phyloP scores from a whole-genome alignment of 768 basidiomycete genomes.

The Leccinum incarnatum region DNA sequence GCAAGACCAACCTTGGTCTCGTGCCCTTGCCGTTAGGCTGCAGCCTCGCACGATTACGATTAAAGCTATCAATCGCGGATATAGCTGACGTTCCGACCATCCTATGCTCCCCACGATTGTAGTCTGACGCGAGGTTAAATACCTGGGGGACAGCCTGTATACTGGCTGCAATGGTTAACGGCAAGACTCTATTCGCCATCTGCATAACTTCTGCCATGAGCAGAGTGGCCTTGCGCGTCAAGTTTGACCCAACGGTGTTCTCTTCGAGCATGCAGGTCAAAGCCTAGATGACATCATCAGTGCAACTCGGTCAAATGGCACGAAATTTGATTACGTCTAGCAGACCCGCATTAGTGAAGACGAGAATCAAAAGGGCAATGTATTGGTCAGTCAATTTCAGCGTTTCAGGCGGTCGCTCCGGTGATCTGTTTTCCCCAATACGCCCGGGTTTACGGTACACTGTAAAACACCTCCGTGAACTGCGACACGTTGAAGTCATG shows the following conservation, averaged over 20 bases:
- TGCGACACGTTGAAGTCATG: not conserved
- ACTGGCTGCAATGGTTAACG: slow-evolving; percentile 73
- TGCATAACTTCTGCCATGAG: slow-evolving; percentile 90
- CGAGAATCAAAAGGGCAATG: slow-evolving; percentile 76
- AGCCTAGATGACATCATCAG: slow-evolving; percentile 49
- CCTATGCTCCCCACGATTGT: slow-evolving; percentile 70
- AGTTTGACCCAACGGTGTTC: slow-evolving; percentile 60
- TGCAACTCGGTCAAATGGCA: not conserved
- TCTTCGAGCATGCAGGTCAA: slow-evolving; percentile 85
- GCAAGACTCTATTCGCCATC: slow-evolving; percentile 83
- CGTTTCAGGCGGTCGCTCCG: slow-evolving; percentile 51
- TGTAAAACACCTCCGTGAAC: slow-evolving; percentile 23
- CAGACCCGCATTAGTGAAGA: slow-evolving; percentile 85
- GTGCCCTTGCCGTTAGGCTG: slow-evolving; percentile 57
- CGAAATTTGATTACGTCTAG: slow-evolving; percentile 61
- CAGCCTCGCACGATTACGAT: slow-evolving; percentile 78
- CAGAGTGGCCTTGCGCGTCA: slow-evolving; percentile 88
- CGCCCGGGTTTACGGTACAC: slow-evolving; percentile 58
- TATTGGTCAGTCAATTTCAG: slow-evolving; percentile 92
- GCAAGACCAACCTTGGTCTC: slow-evolving; percentile 57
- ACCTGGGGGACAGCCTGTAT: slow-evolving; percentile 86
- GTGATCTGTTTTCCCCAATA: slow-evolving; percentile 35
- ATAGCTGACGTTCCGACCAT: slow-evolving; percentile 84
- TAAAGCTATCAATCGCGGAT: slow-evolving; percentile 88
- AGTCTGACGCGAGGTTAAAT: slow-evolving; percentile 82